Percentiles rank a stretch among this genome's conserved stretches.
phyloP scores from a whole-genome alignment of 768 basidiomycete species.

The Phaeotremella fagi region DNA sequence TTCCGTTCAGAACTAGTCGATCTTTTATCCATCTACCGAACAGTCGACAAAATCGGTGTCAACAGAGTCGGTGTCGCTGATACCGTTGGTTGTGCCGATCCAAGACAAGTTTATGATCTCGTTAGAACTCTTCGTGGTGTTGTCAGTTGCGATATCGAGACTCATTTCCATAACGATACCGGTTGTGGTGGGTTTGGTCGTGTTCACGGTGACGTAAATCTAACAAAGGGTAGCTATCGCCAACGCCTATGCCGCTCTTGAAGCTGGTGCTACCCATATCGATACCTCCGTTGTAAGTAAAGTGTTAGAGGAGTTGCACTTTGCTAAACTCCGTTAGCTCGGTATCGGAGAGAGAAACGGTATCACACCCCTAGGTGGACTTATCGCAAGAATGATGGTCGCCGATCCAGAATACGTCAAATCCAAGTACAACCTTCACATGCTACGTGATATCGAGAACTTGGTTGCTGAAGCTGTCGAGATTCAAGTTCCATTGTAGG shows the following conservation, averaged over 20 bases:
- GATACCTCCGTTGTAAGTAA: slow-evolving; percentile 64
- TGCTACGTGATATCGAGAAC: slow-evolving; percentile 98
- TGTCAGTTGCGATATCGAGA: slow-evolving; percentile 94
- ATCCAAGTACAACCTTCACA: slow-evolving; percentile 93
- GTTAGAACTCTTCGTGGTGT: slow-evolving; percentile 94
- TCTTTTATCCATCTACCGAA: slow-evolving; percentile 95
- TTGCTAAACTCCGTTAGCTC: slow-evolving; percentile 55
- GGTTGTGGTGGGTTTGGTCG: slow-evolving; percentile 64
- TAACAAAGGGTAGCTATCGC: slow-evolving; percentile 66
- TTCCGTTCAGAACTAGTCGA: slow-evolving; percentile 99
- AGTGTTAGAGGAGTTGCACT: background rate
- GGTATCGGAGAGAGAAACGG: slow-evolving; percentile 99
- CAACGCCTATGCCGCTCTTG: slow-evolving; percentile 95
- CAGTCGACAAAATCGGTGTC: slow-evolving; percentile 98
- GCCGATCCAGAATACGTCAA: slow-evolving; percentile 99
- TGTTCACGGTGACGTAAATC: background rate
- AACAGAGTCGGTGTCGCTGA: slow-evolving; percentile 98
- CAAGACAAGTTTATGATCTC: slow-evolving; percentile 96
- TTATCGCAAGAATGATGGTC: slow-evolving; percentile 89
- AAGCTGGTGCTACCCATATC: slow-evolving; percentile 98
- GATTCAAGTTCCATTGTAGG: slow-evolving; percentile 82
- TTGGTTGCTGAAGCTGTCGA: slow-evolving; percentile 98
- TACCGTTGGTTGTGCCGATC: slow-evolving; percentile 98
- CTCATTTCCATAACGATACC: slow-evolving; percentile 97
- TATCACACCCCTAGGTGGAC: slow-evolving; percentile 94